Conservation (phyloP, 768 basidiomycete species). For the Boletus tylopilopsis region DNA sequence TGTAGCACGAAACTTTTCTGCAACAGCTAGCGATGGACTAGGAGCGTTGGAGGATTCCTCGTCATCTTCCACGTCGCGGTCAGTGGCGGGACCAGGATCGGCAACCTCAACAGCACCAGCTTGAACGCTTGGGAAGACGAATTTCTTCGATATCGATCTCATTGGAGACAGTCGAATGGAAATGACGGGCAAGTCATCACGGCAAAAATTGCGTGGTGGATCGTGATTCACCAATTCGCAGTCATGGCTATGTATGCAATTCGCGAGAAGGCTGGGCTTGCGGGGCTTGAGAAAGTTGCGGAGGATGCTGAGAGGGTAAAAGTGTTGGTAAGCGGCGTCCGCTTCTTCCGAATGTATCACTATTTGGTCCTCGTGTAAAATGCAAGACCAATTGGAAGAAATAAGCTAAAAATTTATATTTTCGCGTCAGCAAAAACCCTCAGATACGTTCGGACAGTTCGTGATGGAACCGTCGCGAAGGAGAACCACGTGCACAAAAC, state of each 20-base stretch:
- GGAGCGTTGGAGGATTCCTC: background rate
- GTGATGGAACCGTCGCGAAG: background rate
- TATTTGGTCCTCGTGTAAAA: conserved; percentile 60
- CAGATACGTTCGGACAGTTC: background rate
- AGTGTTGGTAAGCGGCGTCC: conserved; percentile 62
- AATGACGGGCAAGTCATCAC: conserved; percentile 38
- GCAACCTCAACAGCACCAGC: background rate
- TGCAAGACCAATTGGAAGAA: conserved; percentile 78
- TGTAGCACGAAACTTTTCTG: conserved; percentile 2
- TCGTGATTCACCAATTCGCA: conserved; percentile 2
- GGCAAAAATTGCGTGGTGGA: conserved; percentile 6
- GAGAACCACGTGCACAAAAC: conserved; percentile 19
- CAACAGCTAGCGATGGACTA: background rate
- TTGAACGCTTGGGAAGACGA: conserved; percentile 42
- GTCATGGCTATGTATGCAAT: conserved; percentile 5
- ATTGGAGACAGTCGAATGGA: conserved; percentile 42
- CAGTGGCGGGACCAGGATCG: background rate
- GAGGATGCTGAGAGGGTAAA: conserved; percentile 51
- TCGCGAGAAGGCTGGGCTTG: conserved; percentile 17
- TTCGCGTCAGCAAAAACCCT: conserved; percentile 1
- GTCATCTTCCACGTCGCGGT: background rate
- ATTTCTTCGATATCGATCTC: conserved; percentile 48
- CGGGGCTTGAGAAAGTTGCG: conserved; percentile 27
- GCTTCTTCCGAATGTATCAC: conserved; percentile 74
- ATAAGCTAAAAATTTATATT: conserved; percentile 39